Percentiles rank a stretch among this genome's conserved stretches.
These are phyloP conservation scores for Cyclotella kingstonii DNA, from an alignment of 108 stramenopile species.

Conservation along the genomic window DNA sequence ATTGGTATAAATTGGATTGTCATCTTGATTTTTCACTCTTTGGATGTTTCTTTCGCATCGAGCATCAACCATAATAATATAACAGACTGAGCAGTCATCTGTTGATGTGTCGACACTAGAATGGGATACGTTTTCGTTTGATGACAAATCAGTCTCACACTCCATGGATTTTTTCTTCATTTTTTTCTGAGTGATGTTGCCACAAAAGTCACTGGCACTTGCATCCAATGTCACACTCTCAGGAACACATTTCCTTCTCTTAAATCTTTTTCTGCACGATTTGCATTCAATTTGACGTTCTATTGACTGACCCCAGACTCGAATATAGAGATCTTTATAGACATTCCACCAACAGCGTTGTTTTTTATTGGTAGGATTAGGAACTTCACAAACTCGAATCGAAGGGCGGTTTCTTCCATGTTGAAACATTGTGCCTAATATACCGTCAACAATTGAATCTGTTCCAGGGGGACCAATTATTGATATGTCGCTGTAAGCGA, in stretches of 20 bases:
- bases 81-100: constrained; percentile 8
- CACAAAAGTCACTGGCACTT: not conserved
- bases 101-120: not conserved
- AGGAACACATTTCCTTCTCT: not conserved
- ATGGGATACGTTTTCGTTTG: not conserved
- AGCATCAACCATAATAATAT: constrained; percentile 28
- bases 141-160: too few relatives aligned
- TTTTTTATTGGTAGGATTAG: not conserved
- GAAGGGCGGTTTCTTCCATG: constrained; percentile 25
- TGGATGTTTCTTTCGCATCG: not conserved
- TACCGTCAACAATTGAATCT: constrained; percentile 17
- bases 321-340: constrained; percentile 57
- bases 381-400: constrained; percentile 35
- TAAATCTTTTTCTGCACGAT: not conserved
- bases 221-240: not conserved
- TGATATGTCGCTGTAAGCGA: constrained; percentile 22
- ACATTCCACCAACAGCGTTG: constrained; percentile 61
- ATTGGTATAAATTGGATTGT: not conserved
- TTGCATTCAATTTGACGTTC: not conserved
- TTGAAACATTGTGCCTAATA: constrained; percentile 32
- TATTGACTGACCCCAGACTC: constrained; percentile 33
- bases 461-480: constrained; percentile 31
- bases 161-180: too few relatives aligned
- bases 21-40: not conserved
- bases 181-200: too few relatives aligned